Conservation (phyloP, 2,329 filamentous ascomycete species). For the Tolypocladium nubicola region DNA sequence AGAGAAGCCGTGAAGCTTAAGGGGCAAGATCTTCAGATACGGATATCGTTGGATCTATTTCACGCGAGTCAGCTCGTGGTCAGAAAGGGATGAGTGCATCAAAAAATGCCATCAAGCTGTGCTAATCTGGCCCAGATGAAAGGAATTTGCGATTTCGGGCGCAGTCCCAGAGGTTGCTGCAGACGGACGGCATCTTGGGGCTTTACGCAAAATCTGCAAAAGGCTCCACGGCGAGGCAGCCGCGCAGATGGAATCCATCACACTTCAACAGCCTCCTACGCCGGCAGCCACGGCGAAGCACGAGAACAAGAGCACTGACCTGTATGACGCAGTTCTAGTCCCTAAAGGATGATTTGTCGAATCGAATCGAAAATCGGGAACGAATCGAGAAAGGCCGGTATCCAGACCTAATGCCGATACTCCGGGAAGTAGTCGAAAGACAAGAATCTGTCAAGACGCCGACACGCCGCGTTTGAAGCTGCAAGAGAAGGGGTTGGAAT, state of each 20-base stretch:
- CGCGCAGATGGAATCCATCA: no score
- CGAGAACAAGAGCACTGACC: not conserved
- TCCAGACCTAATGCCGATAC: constrained; percentile 25
- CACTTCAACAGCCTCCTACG: no score
- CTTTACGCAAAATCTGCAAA: no score
- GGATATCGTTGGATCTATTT: constrained; percentile 13
- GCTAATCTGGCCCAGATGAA: no score
- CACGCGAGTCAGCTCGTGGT: not conserved
- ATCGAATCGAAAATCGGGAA: constrained; percentile 18
- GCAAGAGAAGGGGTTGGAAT: constrained; percentile 21
- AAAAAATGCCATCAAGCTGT: no score
- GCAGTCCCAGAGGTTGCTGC: no score
- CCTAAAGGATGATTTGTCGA: constrained; percentile 16
- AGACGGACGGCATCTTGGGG: no score
- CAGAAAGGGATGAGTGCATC: not conserved
- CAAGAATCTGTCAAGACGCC: constrained; percentile 27
- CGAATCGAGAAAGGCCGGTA: constrained; percentile 23
- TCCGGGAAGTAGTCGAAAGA: constrained; percentile 26
- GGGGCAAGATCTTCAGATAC: constrained; percentile 9
- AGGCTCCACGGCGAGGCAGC: no score
- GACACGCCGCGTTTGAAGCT: constrained; percentile 24
- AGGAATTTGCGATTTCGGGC: no score
- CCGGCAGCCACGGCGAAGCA: no score
- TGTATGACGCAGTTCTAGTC: constrained; percentile 6
- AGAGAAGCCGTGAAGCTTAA: not conserved